Evolutionary conservation across 2,329 filamentous ascomycete genomes (phyloP).

Genomic region (Penicillium thymicola): DNA sequence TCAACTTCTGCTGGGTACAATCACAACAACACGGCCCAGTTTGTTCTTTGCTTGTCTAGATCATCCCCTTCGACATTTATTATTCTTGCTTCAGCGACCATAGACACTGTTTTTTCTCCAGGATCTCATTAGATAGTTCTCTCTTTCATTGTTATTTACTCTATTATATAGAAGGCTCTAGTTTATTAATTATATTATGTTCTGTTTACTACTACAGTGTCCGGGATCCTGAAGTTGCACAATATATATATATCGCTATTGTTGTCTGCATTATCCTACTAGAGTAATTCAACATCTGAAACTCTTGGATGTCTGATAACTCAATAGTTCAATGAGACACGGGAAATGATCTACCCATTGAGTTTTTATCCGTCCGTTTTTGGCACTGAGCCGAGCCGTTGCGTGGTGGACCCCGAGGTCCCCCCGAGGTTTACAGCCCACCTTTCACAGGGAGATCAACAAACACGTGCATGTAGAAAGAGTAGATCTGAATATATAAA

Average conservation of each 20-base stretch:
- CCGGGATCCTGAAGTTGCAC: too few species aligned
- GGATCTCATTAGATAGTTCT: background rate
- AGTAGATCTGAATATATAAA: background rate
- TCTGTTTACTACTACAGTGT: background rate
- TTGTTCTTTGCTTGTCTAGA: background rate
- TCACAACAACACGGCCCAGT: too few species aligned
- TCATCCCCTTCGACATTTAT: background rate
- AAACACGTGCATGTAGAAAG: background rate
- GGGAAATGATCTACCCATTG: background rate
- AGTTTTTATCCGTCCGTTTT: background rate
- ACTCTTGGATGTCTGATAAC: too few species aligned
- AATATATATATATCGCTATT: too few species aligned
- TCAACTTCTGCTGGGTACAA: background rate
- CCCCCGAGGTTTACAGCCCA: background rate
- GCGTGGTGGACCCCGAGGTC: background rate
- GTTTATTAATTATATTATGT: background rate
- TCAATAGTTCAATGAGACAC: too few species aligned
- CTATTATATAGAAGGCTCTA: too few species aligned
- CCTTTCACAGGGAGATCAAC: background rate
- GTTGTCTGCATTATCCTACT: too few species aligned
- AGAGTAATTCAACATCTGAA: too few species aligned
- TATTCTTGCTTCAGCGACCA: background rate
- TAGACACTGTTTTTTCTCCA: background rate
- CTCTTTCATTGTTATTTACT: background rate
- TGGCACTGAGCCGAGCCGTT: background rate